phyloP scores from a whole-genome alignment of 2,329 filamentous ascomycete genomes.

The Plenodomus tracheiphilus region DNA sequence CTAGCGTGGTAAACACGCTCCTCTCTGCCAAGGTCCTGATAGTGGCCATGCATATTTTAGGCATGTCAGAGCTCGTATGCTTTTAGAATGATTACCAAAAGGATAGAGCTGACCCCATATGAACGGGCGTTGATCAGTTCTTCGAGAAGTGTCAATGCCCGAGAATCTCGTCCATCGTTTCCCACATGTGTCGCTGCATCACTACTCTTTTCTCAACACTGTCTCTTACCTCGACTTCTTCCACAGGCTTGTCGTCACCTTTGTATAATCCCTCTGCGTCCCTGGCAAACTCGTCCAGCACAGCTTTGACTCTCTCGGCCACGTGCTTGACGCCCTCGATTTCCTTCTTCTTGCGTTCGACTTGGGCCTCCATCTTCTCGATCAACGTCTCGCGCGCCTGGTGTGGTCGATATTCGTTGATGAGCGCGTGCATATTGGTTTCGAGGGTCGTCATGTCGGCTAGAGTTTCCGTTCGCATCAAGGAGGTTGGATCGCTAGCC shows the following conservation, averaged over 20 bases:
- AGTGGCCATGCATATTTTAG: too few species aligned
- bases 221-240: conserved; percentile 18
- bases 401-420: conserved; percentile 93
- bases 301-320: conserved; percentile 71
- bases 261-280: conserved; percentile 12
- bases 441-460: conserved; percentile 79
- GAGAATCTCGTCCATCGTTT: conserved; percentile 40
- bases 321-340: conserved; percentile 69
- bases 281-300: conserved; percentile 68
- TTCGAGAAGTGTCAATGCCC: conserved; percentile 6
- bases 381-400: conserved; percentile 90
- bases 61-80: not conserved
- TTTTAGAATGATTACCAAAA: not conserved
- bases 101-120: not conserved
- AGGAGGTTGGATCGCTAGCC: conserved; percentile 64
- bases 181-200: conserved; percentile 43
- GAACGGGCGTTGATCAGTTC: not conserved
- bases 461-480: conserved; percentile 70
- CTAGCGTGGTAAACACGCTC: not conserved
- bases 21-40: not conserved
- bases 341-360: conserved; percentile 73
- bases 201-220: conserved; percentile 21
- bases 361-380: conserved; percentile 81
- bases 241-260: conserved; percentile 5
- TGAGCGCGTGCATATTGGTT: conserved; percentile 87